A percentile compares a stretch with the other conserved stretches of the same genome.
These are phyloP conservation scores for Cordyceps tenuipes DNA, from an alignment of 2,329 filamentous ascomycete species.

Conservation along the genomic window DNA sequence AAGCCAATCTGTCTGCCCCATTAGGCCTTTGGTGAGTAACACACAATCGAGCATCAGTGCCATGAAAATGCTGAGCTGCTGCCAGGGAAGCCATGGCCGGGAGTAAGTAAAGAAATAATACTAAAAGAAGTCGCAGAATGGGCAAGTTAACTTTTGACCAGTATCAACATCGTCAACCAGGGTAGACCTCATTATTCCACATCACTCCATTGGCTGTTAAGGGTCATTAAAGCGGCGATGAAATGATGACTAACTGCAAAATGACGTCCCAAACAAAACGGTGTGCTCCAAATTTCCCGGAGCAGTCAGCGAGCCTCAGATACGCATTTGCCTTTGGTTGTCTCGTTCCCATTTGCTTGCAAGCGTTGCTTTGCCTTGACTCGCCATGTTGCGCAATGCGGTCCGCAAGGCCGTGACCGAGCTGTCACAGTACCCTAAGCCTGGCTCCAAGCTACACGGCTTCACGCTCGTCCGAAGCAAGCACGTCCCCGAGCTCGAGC, in stretches of 20 bases:
- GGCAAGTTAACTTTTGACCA: too few relatives aligned
- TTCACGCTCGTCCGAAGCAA: constrained; percentile 86
- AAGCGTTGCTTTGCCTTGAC: neutral
- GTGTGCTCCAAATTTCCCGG: neutral
- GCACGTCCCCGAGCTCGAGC: constrained; percentile 86
- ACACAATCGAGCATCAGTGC: too few relatives aligned
- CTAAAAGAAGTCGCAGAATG: too few relatives aligned
- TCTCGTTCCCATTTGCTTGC: neutral
- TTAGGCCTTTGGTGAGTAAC: too few relatives aligned
- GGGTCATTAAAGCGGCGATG: constrained; percentile 2
- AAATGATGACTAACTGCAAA: constrained; percentile 8
- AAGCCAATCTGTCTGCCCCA: too few relatives aligned
- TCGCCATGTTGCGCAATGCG: constrained; percentile 43
- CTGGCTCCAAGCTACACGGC: constrained; percentile 82
- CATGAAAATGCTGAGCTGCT: too few relatives aligned
- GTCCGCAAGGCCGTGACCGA: constrained; percentile 63
- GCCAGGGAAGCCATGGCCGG: too few relatives aligned
- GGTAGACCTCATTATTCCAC: neutral
- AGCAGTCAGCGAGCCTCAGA: neutral
- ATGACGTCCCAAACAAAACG: constrained; percentile 3
- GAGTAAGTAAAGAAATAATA: too few relatives aligned
- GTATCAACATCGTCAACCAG: too few relatives aligned
- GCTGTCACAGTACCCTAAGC: constrained; percentile 64
- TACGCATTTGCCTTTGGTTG: neutral
- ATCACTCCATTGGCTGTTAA: neutral